A percentile compares a stretch with the other conserved stretches of the same genome.
Conservation (phyloP, 345 rosid species). For the Microcos paniculata region DNA sequence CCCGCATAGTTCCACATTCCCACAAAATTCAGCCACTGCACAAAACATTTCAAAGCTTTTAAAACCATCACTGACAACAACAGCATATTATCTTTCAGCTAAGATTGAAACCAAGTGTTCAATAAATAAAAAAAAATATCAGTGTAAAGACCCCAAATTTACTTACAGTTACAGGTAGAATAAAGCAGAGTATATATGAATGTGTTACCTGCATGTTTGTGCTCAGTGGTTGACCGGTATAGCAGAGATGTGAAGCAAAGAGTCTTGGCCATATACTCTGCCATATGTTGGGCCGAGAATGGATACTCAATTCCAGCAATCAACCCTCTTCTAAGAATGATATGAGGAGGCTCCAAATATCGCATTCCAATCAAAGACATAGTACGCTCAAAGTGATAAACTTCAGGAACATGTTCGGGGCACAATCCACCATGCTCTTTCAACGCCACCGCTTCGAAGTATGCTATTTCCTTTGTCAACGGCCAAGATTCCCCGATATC, state of each 20-base stretch:
- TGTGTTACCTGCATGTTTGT: slow-evolving; percentile 60
- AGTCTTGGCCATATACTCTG: slow-evolving; percentile 81
- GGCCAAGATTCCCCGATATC: slow-evolving; percentile 97
- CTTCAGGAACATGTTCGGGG: slow-evolving; percentile 84
- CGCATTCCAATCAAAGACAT: slow-evolving; percentile 96
- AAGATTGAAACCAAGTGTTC: neutral
- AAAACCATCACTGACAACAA: neutral
- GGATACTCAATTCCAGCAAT: slow-evolving; percentile 86
- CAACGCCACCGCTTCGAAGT: slow-evolving; percentile 68
- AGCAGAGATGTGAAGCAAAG: slow-evolving; percentile 83
- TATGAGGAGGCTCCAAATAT: slow-evolving; percentile 92
- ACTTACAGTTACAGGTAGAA: neutral
- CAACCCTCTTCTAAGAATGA: slow-evolving; percentile 85
- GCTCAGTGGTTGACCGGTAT: slow-evolving; percentile 70
- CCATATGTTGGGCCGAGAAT: slow-evolving; percentile 66
- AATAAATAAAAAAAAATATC: neutral
- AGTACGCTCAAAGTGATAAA: slow-evolving; percentile 84
- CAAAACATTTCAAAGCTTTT: slow-evolving; percentile 19
- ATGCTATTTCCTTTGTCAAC: slow-evolving; percentile 90
- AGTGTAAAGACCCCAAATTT: neutral
- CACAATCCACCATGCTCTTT: slow-evolving; percentile 65
- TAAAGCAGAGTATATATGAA: neutral
- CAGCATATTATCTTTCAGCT: neutral
- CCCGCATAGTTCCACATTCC: slow-evolving; percentile 91
- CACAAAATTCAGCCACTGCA: slow-evolving; percentile 91